phyloP scores from a whole-genome alignment of 257 asterid genomes.

The Craterostigma plantagineum region DNA sequence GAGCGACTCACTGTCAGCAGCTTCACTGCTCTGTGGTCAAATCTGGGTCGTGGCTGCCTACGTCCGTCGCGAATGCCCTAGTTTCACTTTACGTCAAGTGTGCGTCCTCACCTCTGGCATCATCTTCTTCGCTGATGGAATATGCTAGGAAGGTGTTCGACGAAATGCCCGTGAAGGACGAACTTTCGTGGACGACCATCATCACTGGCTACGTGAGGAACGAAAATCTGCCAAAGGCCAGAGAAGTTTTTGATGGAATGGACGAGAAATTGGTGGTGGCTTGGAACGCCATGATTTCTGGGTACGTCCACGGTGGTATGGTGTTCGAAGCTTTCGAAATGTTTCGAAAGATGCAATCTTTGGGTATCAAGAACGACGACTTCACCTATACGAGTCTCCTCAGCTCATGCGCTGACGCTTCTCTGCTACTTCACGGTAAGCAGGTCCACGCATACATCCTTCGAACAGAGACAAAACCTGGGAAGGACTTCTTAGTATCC shows the following conservation, averaged over 20 bases:
- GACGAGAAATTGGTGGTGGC: slow-evolving; percentile 46
- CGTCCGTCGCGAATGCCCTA: slow-evolving; percentile 48
- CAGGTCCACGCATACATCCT: slow-evolving; percentile 46
- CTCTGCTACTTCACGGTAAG: slow-evolving; percentile 41
- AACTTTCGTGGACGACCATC: slow-evolving; percentile 52
- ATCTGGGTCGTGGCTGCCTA: slow-evolving; percentile 27
- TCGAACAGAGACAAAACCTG: slow-evolving; percentile 24
- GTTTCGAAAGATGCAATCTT: slow-evolving; percentile 31
- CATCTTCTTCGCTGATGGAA: slow-evolving; percentile 23
- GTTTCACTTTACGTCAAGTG: slow-evolving; percentile 49
- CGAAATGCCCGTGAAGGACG: slow-evolving; percentile 38
- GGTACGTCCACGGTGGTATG: slow-evolving; percentile 45
- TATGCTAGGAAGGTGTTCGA: slow-evolving; percentile 37
- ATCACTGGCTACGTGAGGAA: slow-evolving; percentile 55
- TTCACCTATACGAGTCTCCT: slow-evolving; percentile 46
- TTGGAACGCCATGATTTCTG: slow-evolving; percentile 71
- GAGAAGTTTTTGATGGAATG: slow-evolving; percentile 44
- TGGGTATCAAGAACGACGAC: slow-evolving; percentile 37
- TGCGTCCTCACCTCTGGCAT: slow-evolving; percentile 27
- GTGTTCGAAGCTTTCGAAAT: slow-evolving; percentile 30
- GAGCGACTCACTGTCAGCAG: slow-evolving; percentile 41
- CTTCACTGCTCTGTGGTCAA: slow-evolving; percentile 38
- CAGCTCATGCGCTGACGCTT: slow-evolving; percentile 43
- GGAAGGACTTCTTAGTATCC: slow-evolving; percentile 24
- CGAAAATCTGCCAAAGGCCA: slow-evolving; percentile 37